A percentile compares a stretch with the other conserved stretches of the same genome.
Conservation (phyloP, 305 asterid genomes). For the Petunia hybrid region DNA sequence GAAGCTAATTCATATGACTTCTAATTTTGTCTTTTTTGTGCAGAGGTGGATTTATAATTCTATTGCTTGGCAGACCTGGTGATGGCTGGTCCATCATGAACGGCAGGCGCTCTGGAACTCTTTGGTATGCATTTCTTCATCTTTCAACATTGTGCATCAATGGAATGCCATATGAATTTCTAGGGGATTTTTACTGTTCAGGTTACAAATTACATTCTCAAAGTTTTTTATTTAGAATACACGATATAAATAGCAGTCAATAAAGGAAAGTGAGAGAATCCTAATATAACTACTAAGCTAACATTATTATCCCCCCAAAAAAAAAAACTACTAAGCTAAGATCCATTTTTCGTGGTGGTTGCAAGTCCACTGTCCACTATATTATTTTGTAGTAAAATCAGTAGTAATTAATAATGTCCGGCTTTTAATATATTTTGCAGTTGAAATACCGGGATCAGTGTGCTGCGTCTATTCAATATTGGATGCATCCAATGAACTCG, state of each 20-base stretch:
- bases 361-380: not conserved
- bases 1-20: not conserved
- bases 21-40: not conserved
- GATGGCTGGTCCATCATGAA: slow-evolving; percentile 18
- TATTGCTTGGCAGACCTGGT: slow-evolving; percentile 14
- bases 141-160: slow-evolving; percentile 5
- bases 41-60: slow-evolving; percentile 10
- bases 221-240: not conserved
- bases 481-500: not conserved
- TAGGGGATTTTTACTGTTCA: not conserved
- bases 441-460: not conserved
- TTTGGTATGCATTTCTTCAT: slow-evolving; percentile 16
- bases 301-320: too few species aligned
- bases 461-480: not conserved
- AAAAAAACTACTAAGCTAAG: too few species aligned
- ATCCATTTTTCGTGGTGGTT: too few species aligned
- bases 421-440: slow-evolving; percentile 1
- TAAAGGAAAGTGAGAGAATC: not conserved
- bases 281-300: not conserved
- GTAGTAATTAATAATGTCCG: not conserved
- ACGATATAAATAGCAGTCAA: not conserved
- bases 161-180: not conserved
- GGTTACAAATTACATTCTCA: not conserved
- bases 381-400: not conserved
- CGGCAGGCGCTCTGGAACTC: slow-evolving; percentile 17